Percentiles rank a stretch among this genome's conserved stretches.
These are phyloP conservation scores for Ceratocystiopsis sp. DNA, from an alignment of 2,329 filamentous ascomycete species.

Conservation along the genomic window DNA sequence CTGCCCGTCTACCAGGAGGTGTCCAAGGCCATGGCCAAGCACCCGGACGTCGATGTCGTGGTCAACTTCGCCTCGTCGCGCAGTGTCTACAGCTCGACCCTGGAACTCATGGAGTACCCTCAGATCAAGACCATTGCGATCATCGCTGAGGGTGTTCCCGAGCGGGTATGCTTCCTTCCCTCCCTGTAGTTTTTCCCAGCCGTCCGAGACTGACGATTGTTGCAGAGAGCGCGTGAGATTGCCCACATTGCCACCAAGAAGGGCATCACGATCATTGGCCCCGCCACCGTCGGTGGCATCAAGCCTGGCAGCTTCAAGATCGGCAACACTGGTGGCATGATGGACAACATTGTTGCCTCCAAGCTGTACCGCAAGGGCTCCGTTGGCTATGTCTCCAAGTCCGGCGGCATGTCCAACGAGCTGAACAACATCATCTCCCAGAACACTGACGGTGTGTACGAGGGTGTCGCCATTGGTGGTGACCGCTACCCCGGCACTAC, in stretches of 20 bases:
- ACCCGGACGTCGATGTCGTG: constrained; percentile 89
- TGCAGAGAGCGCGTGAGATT: constrained; percentile 87
- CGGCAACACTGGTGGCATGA: constrained; percentile 99
- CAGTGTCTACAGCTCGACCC: constrained; percentile 94
- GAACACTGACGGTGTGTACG: constrained; percentile 93
- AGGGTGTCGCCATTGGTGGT: constrained; percentile 98
- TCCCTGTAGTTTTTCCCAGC: too few relatives aligned
- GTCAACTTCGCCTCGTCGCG: constrained; percentile 99
- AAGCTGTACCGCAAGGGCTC: constrained; percentile 99
- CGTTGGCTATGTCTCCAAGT: constrained; percentile 99
- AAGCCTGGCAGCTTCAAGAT: constrained; percentile 99
- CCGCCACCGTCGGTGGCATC: constrained; percentile 96
- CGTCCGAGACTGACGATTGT: constrained; percentile 12
- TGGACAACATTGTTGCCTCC: constrained; percentile 99
- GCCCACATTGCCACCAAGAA: constrained; percentile 94
- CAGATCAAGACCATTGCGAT: constrained; percentile 99
- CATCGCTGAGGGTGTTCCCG: constrained; percentile 97
- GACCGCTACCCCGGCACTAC: constrained; percentile 97
- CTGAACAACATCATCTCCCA: constrained; percentile 98
- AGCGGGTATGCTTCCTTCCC: constrained; percentile 51
- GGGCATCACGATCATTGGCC: constrained; percentile 96
- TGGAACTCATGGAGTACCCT: constrained; percentile 94
- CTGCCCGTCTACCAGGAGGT: constrained; percentile 95
- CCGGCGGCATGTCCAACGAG: constrained; percentile 99
- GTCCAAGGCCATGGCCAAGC: constrained; percentile 85